These are phyloP conservation scores for Parietaria judaica DNA, from an alignment of 306 rosid genomes.

Conservation along the genomic window DNA sequence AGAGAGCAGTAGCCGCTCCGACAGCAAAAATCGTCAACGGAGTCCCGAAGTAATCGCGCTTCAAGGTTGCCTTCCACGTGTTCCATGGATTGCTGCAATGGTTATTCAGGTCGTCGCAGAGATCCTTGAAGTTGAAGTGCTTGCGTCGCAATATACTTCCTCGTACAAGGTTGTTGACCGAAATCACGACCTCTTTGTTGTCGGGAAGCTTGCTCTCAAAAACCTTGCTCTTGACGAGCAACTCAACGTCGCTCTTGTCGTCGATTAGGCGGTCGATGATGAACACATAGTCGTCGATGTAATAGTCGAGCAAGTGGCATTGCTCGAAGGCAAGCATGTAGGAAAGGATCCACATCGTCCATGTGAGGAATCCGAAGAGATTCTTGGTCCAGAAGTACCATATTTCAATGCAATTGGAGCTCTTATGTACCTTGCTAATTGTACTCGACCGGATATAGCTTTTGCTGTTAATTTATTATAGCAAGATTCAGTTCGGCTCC, in stretches of 20 bases:
- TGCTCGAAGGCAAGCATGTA: constrained; percentile 32
- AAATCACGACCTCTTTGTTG: constrained; percentile 6
- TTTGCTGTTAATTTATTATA: no score
- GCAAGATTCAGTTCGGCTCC: no score
- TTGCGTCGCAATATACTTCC: constrained; percentile 7
- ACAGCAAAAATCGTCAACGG: constrained; percentile 26
- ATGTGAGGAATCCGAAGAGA: constrained; percentile 30
- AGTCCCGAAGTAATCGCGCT: constrained; percentile 21
- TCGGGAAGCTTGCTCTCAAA: constrained; percentile 17
- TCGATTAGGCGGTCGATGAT: constrained; percentile 21
- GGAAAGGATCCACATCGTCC: no score
- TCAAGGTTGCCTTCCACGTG: constrained; percentile 16
- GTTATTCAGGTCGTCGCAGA: constrained; percentile 13
- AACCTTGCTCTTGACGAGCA: constrained; percentile 9
- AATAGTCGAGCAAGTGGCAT: constrained; percentile 13
- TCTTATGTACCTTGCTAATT: no score
- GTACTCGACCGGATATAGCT: no score
- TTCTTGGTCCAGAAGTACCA: no score
- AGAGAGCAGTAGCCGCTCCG: constrained; percentile 12
- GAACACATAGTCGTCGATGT: constrained; percentile 13
- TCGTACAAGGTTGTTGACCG: constrained; percentile 16
- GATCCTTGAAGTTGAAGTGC: constrained; percentile 2
- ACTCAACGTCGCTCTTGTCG: not conserved
- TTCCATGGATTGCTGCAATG: constrained; percentile 13
- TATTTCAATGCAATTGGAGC: no score